These are phyloP conservation scores for Chaetomium olivaceum DNA, from an alignment of 2,329 filamentous ascomycete genomes.

Conservation along the genomic window DNA sequence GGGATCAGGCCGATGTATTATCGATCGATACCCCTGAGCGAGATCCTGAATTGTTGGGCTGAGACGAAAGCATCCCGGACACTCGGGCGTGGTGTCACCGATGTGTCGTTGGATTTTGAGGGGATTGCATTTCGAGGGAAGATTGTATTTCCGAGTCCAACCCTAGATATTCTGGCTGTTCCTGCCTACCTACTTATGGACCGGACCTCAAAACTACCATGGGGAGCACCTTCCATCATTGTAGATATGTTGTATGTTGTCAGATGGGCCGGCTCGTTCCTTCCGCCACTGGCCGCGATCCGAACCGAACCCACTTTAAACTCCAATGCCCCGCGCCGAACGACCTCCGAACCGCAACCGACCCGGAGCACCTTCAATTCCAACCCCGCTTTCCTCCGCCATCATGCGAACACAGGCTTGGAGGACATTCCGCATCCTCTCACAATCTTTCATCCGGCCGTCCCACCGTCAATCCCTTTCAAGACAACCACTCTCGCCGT, in stretches of 20 bases:
- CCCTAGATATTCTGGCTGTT: background rate
- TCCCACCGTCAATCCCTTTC: conserved; percentile 2
- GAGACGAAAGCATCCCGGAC: background rate
- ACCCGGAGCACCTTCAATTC: conserved; percentile 9
- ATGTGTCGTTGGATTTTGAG: background rate
- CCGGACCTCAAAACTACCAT: background rate
- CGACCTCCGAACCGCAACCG: conserved; percentile 12
- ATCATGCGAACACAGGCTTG: conserved; percentile 29
- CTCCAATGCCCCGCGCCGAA: conserved; percentile 24
- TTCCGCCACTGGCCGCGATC: conserved; percentile 13
- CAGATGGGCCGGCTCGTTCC: background rate
- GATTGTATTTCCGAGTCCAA: background rate
- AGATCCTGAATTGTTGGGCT: background rate
- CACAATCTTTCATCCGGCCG: conserved; percentile 12
- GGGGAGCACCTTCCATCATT: background rate
- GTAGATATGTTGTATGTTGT: background rate
- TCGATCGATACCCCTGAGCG: background rate
- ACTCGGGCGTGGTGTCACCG: background rate
- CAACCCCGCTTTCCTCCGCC: conserved; percentile 12
- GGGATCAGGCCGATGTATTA: background rate
- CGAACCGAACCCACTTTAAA: conserved; percentile 17
- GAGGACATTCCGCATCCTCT: conserved; percentile 26
- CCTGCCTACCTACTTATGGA: no score
- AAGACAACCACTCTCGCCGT: conserved; percentile 9
- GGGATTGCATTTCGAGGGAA: background rate